Base-by-base conservation (phyloP, 1,284 basidiomycete species). In the Cryptococcus hybrid region DNA sequence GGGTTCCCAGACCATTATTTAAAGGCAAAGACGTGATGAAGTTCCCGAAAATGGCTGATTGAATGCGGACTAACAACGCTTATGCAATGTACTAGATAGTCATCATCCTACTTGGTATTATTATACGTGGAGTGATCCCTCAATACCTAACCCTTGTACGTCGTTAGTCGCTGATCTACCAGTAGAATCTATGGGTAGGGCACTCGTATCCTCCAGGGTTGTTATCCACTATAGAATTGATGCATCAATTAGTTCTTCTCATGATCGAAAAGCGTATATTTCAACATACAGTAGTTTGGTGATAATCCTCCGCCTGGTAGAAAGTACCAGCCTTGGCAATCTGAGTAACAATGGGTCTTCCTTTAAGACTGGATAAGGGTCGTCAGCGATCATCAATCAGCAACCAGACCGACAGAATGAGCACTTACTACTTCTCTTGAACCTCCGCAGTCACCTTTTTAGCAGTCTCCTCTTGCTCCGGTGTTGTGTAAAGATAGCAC, bases 241-340 rank as follows among this genome's bases (percentile, higher is more conserved):
- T 30, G 30, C 30, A 18, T 18, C 18, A 18, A 18, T 18, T 18
- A 18, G 18, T 18, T 18, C 18, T 18, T 18, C 18, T 18, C 18
- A 18, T 18, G 18, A 18, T 18, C 18, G 11, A 42, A 42, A 11
- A 42, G 40, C 40, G 43, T 45, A 13, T 15, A 24, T 24, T 45
- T 8, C 18, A 7, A 70, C 71, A 66, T 52, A 73, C 47, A 80
- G 71, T 92, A 93, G 48, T 89, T 72, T 93, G 91, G 76, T 94
- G 92, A 71, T 93, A 91, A 12, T 79, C 78, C 74, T 95, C 92
- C 0, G 88, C 92, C 57, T 89, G 81, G 79, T 85, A 92, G 90
- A 90, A 95, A 43, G 81, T 75, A 0, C 84, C 84, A 2, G 85
- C 87, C 0, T 82, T 70, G 4, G 80, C 66, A 60, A 94, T 88